Evolutionary conservation across 2,329 filamentous ascomycete species (phyloP).

Genomic region (Penicillium sp.): DNA sequence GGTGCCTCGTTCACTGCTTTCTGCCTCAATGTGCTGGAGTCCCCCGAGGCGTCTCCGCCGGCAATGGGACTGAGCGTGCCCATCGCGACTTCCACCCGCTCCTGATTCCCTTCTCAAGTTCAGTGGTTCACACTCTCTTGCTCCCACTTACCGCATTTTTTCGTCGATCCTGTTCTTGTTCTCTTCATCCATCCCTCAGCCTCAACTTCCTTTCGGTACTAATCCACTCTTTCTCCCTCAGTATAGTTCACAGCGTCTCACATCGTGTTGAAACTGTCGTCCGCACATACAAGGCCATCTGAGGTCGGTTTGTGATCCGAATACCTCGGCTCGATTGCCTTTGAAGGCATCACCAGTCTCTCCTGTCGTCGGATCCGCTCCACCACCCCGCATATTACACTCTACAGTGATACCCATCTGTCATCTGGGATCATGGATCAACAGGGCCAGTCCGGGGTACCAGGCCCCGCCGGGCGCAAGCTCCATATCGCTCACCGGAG

Average conservation of each 20-base stretch:
- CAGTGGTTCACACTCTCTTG: background rate
- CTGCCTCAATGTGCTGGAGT: constrained; percentile 9
- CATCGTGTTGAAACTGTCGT: constrained; percentile 22
- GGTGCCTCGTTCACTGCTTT: constrained; percentile 6
- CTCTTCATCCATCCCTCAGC: constrained; percentile 1
- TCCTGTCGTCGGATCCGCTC: constrained; percentile 22
- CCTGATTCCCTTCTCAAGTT: constrained; percentile 11
- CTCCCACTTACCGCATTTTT: constrained; percentile 4
- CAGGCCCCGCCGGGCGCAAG: constrained; percentile 78
- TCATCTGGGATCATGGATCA: constrained; percentile 58
- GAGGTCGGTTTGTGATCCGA: constrained; percentile 30
- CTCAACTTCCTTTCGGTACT: constrained; percentile 13
- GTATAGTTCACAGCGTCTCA: constrained; percentile 14
- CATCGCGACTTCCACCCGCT: constrained; percentile 26
- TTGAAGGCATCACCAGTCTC: constrained; percentile 26
- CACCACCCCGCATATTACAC: constrained; percentile 18
- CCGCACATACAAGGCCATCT: constrained; percentile 22
- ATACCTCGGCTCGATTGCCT: constrained; percentile 27
- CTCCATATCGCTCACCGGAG: constrained; percentile 96
- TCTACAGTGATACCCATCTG: constrained; percentile 20
- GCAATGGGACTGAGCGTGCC: constrained; percentile 6
- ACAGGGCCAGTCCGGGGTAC: constrained; percentile 54
- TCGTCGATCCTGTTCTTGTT: background rate
- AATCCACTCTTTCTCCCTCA: constrained; percentile 19
- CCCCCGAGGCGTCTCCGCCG: constrained; percentile 4